phyloP scores from a whole-genome alignment of 495 filamentous ascomycete genomes.

The Xylaria telfairii region DNA sequence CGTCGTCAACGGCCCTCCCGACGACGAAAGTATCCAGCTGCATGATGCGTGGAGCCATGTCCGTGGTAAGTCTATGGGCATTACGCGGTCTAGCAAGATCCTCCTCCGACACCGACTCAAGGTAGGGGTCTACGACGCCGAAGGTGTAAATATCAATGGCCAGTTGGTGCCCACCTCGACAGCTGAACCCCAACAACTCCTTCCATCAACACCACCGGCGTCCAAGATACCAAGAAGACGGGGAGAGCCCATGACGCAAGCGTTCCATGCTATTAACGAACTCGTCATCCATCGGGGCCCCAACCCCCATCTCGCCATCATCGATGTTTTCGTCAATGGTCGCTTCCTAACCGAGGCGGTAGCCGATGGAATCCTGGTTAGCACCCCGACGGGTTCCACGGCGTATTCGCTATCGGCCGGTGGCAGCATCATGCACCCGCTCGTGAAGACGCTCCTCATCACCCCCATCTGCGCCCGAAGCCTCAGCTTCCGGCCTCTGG shows the following conservation, averaged over 20 bases:
- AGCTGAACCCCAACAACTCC: constrained; percentile 47
- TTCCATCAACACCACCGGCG: constrained; percentile 32
- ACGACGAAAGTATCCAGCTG: constrained; percentile 29
- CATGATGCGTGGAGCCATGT: constrained; percentile 67
- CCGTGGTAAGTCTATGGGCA: constrained; percentile 82
- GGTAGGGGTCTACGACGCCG: constrained; percentile 74
- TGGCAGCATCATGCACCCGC: constrained; percentile 92
- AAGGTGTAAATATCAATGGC: constrained; percentile 60
- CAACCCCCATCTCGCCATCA: constrained; percentile 85
- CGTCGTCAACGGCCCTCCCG: constrained; percentile 32
- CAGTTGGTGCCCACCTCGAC: constrained; percentile 53
- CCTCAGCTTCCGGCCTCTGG: constrained; percentile 88
- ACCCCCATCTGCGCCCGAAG: constrained; percentile 94
- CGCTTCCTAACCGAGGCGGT: constrained; percentile 90
- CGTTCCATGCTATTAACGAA: constrained; percentile 92
- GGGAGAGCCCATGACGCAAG: constrained; percentile 42
- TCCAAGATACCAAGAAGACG: neutral
- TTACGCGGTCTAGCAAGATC: constrained; percentile 72
- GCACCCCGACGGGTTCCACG: constrained; percentile 91
- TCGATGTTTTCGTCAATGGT: constrained; percentile 84
- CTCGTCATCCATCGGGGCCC: constrained; percentile 89
- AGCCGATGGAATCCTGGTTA: constrained; percentile 92
- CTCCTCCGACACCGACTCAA: constrained; percentile 85
- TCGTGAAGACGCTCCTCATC: constrained; percentile 84
- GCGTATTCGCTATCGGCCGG: constrained; percentile 92